phyloP scores from a whole-genome alignment of 2,329 filamentous ascomycete genomes.

The Calonectria ilicicola region DNA sequence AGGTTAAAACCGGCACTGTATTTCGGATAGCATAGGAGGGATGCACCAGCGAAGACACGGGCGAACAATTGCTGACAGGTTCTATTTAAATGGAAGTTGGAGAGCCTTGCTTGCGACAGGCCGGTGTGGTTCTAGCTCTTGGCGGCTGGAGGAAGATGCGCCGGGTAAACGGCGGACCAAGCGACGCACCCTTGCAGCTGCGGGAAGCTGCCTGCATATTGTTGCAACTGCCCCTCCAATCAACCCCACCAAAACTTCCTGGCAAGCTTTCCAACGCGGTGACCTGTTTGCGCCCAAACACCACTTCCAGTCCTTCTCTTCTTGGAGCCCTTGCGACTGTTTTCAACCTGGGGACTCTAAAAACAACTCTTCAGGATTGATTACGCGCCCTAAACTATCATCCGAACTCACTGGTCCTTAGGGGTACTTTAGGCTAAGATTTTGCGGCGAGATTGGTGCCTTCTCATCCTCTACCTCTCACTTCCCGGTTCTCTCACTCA shows the following conservation, averaged over 20 bases:
- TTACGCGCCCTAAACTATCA: constrained; percentile 19
- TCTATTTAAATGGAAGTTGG: constrained; percentile 4
- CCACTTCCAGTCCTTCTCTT: constrained; percentile 9
- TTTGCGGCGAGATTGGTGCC: constrained; percentile 27
- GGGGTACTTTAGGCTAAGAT: constrained; percentile 21
- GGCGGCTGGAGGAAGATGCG: constrained; percentile 23
- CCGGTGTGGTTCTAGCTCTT: neutral
- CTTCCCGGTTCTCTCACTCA: neutral
- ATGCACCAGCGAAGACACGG: neutral
- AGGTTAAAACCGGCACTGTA: neutral
- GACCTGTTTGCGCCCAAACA: constrained; percentile 33
- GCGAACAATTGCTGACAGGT: neutral
- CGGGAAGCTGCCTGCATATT: constrained; percentile 26
- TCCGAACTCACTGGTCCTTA: neutral
- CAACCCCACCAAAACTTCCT: constrained; percentile 47
- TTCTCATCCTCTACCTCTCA: constrained; percentile 26
- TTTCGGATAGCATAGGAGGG: neutral
- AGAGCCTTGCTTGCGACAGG: neutral
- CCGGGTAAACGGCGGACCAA: constrained; percentile 46
- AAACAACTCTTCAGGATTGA: neutral
- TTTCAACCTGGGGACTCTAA: neutral
- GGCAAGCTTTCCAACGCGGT: constrained; percentile 30
- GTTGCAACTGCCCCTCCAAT: constrained; percentile 47
- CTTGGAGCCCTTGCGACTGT: neutral
- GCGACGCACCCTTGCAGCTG: constrained; percentile 13